Base-by-base conservation (phyloP, 495 filamentous ascomycete genomes). In the Podospora fimiseda region DNA sequence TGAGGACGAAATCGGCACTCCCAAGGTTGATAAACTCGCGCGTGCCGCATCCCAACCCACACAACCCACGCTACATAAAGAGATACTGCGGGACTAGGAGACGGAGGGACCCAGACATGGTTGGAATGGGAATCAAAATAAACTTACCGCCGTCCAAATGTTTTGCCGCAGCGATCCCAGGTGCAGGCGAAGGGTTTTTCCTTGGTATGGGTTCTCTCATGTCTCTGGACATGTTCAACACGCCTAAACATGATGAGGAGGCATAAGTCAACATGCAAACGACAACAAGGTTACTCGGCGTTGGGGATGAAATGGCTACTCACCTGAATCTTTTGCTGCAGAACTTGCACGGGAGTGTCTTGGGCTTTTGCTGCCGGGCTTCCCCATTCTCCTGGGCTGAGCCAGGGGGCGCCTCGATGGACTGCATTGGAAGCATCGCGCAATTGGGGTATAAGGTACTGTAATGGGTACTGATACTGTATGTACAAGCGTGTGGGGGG, bases 131-230 rank as follows among this genome's bases (percentile, higher is more conserved):
- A 60, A 53, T 52, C 18, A 27, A 63, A 58, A 43, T 41, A 48
- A 57, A 62, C 73, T 71, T 63, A 80, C 78, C 77, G 74, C 58
- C 79, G 71, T 54, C 76, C 75, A 66, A 81, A 82, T 2, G 73
- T 77, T 62, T 80, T 80, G 53, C 75, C 77, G 63, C 79, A 82
- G 39, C 73, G 63, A 58, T 65, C 65, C 73, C 73, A 76, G 56
- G 58, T 59, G 50, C 79, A 82, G 37, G 72, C 68, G 62, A 80
- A 82, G 2, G 79, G 79, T 63, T 80, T 81, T 63, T 79, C 74
- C 60, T 80, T 80, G 60, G 78, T 82, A 70, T 82, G 79, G 40
- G 78, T 81, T 64, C 79, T 71, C 62, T 82, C 79, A 59, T 82
- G 79, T 51, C 79, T 73, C 63, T 82, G 76, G 44, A 82, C 71